Percentiles rank a stretch among this genome's conserved stretches.
These are phyloP conservation scores for Rhodamnia argentea DNA, from an alignment of 345 rosid genomes.

Conservation along the genomic window DNA sequence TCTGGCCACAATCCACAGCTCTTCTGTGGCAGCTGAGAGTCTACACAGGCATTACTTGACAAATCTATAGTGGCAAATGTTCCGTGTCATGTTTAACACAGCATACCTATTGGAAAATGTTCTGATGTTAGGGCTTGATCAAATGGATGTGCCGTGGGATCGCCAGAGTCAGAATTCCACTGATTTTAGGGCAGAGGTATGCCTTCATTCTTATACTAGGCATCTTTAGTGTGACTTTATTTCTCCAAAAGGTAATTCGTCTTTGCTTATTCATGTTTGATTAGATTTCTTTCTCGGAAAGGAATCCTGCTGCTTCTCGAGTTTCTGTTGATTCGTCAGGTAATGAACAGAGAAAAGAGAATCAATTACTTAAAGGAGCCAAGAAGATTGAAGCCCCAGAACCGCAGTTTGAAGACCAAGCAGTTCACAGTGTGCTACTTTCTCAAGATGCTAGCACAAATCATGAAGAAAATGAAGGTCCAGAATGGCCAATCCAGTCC, in stretches of 20 bases:
- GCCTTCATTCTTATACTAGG: background rate
- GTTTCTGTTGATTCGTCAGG: slow-evolving; percentile 36
- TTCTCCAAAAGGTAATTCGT: background rate
- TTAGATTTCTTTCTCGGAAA: slow-evolving; percentile 81
- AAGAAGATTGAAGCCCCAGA: no score
- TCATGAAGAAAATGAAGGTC: background rate
- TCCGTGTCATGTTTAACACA: slow-evolving; percentile 77
- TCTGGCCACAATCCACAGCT: background rate
- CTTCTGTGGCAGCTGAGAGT: background rate
- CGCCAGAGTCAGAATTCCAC: slow-evolving; percentile 56
- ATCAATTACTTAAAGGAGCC: no score
- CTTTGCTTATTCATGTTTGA: background rate
- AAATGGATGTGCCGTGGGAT: slow-evolving; percentile 74
- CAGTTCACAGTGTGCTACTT: background rate
- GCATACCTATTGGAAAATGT: slow-evolving; percentile 77
- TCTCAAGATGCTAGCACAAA: background rate
- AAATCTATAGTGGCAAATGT: slow-evolving; percentile 19
- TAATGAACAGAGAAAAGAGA: slow-evolving; percentile 59
- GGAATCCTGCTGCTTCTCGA: slow-evolving; percentile 65
- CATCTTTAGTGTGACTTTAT: background rate
- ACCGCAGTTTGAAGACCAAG: no score
- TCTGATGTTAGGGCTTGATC: slow-evolving; percentile 75
- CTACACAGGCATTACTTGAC: background rate
- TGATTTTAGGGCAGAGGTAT: slow-evolving; percentile 79
- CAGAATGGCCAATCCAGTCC: background rate